phyloP scores from a whole-genome alignment of 2,329 filamentous ascomycete species.

The Hortaea werneckii region DNA sequence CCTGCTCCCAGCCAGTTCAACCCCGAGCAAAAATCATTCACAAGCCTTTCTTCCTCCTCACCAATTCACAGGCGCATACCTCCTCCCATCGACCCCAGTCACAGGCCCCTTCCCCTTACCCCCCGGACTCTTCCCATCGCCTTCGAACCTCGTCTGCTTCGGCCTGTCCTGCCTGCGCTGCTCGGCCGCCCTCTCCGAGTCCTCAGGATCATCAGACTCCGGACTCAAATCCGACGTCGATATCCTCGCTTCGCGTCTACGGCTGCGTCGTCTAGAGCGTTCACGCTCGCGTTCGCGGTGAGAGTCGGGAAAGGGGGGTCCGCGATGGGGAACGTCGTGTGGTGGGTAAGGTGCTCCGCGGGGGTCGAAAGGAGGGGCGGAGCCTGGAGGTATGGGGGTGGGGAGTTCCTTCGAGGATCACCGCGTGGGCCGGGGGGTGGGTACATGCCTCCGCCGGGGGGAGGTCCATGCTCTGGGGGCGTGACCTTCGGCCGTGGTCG shows the following conservation, averaged over 20 bases:
- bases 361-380: not conserved
- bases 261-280: conserved; percentile 2
- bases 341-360: not conserved
- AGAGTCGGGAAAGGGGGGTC: not conserved
- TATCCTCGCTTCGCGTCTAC: conserved; percentile 7
- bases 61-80: conserved; percentile 10
- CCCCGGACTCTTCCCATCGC: not conserved
- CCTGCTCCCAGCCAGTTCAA: too few species aligned
- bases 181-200: not conserved
- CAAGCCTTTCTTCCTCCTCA: too few species aligned
- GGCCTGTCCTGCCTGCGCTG: conserved; percentile 7
- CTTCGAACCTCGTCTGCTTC: conserved; percentile 15
- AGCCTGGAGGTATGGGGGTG: not conserved
- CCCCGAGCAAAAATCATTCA: too few species aligned
- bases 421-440: not conserved
- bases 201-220: conserved; percentile 1
- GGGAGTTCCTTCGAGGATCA: not conserved
- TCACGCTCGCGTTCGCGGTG: not conserved
- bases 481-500: not conserved
- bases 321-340: not conserved
- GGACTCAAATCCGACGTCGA: conserved; percentile 6
- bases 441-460: not conserved
- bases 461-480: not conserved
- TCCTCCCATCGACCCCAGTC: conserved; percentile 13
- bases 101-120: not conserved